phyloP scores from a whole-genome alignment of 495 filamentous ascomycete species.

The Baudoinia panamericana region DNA sequence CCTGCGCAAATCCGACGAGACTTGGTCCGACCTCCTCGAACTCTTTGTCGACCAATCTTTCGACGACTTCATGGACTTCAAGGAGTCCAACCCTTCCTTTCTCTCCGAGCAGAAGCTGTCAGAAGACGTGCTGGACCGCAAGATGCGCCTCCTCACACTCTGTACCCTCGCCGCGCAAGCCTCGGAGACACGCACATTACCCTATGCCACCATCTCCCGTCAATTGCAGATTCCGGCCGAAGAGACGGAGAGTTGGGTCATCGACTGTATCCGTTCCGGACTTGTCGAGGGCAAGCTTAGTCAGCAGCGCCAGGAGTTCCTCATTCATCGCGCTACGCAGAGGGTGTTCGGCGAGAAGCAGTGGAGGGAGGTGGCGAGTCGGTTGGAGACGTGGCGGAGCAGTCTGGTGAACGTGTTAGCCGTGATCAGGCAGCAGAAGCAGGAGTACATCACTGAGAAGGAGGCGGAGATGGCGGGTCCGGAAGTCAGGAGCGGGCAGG shows the following conservation, averaged over 20 bases:
- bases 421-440: slow-evolving; percentile 65
- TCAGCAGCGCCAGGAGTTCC: slow-evolving; percentile 80
- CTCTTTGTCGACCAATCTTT: slow-evolving; percentile 86
- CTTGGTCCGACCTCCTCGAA: slow-evolving; percentile 80
- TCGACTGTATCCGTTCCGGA: slow-evolving; percentile 88
- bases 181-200: slow-evolving; percentile 58
- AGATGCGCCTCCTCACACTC: slow-evolving; percentile 91
- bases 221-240: slow-evolving; percentile 65
- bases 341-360: slow-evolving; percentile 95
- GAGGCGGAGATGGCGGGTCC: slow-evolving; percentile 45
- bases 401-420: slow-evolving; percentile 60
- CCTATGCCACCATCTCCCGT: slow-evolving; percentile 68
- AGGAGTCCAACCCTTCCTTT: slow-evolving; percentile 66
- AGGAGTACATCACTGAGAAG: slow-evolving; percentile 45
- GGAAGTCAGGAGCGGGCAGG: slow-evolving; percentile 28
- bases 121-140: slow-evolving; percentile 52
- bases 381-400: slow-evolving; percentile 78
- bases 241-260: slow-evolving; percentile 95
- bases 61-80: slow-evolving; percentile 91
- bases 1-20: slow-evolving; percentile 65
- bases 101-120: slow-evolving; percentile 59
- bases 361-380: slow-evolving; percentile 83
- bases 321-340: slow-evolving; percentile 88
- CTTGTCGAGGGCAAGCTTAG: slow-evolving; percentile 90
- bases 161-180: slow-evolving; percentile 75